phyloP scores from a whole-genome alignment of 805 yeast species.

The Maudiozyma pseudohumilis region DNA sequence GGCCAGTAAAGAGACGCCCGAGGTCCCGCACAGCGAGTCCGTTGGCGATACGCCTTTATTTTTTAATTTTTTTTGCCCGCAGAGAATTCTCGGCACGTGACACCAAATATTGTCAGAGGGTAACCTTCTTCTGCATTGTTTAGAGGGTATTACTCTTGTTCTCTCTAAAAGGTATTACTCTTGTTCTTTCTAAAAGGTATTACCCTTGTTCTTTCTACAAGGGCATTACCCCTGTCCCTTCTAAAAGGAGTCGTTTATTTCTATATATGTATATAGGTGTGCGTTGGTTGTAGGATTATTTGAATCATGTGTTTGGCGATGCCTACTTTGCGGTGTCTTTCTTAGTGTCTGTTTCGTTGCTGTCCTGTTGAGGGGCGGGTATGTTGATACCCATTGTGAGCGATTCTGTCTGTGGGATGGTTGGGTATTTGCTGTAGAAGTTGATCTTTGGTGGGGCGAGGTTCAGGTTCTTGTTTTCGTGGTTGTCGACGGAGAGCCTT shows the following conservation, averaged over 20 bases:
- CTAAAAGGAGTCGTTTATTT: neutral
- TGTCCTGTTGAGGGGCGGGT: neutral
- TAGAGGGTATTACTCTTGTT: no score
- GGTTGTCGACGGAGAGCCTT: constrained; percentile 2
- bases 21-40: no score
- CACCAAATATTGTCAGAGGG: no score
- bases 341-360: neutral
- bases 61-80: no score
- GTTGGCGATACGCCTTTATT: no score
- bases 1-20: no score
- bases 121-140: no score
- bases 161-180: no score
- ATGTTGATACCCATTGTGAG: constrained; percentile 10
- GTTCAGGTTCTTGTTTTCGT: neutral
- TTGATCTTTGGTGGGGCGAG: constrained; percentile 7
- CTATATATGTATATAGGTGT: neutral
- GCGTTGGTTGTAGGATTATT: neutral
- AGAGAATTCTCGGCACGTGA: no score
- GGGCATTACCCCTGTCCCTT: no score
- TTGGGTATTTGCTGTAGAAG: constrained; percentile 24
- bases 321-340: neutral
- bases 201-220: no score
- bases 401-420: constrained; percentile 25
- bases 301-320: neutral
- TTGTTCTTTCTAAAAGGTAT: no score